These are phyloP conservation scores for Ogataea corticis DNA, from an alignment of 805 yeast genomes.

Conservation along the genomic window DNA sequence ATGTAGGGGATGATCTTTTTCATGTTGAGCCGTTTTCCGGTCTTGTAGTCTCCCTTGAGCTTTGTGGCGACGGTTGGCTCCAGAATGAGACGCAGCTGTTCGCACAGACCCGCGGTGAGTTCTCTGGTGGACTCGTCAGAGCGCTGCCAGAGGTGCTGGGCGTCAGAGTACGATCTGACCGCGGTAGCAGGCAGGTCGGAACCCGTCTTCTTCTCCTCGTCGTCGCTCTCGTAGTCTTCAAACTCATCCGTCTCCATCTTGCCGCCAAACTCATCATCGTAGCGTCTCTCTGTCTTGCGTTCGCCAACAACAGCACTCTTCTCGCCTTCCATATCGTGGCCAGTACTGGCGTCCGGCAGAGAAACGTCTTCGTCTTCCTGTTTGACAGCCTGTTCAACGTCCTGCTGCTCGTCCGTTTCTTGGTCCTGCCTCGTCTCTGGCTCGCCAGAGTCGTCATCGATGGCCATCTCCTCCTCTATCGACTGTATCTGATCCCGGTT, in stretches of 20 bases:
- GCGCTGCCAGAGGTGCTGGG: conserved; percentile 76
- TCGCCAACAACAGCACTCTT: conserved; percentile 25
- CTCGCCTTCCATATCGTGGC: conserved; percentile 20
- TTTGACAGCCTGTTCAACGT: conserved; percentile 27
- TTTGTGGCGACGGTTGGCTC: conserved; percentile 98
- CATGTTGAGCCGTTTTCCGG: conserved; percentile 97
- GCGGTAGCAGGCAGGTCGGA: too few relatives aligned
- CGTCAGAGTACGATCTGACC: too few relatives aligned
- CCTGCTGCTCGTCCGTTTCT: conserved; percentile 32
- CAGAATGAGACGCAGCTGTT: conserved; percentile 86
- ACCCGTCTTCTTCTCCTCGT: conserved; percentile 23
- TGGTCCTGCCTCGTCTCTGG: conserved; percentile 32
- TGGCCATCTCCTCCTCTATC: conserved; percentile 77
- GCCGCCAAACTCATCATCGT: conserved; percentile 48
- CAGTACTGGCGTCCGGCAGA: not conserved
- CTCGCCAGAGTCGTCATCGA: conserved; percentile 62
- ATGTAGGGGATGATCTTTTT: conserved; percentile 96
- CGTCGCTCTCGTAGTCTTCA: conserved; percentile 36
- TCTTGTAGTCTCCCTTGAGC: conserved; percentile 90
- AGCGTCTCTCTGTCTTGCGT: conserved; percentile 16
- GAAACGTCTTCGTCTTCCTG: conserved; percentile 7
- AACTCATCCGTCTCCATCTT: conserved; percentile 27
- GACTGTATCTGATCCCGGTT: conserved; percentile 74
- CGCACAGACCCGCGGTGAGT: conserved; percentile 82
- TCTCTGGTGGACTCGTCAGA: conserved; percentile 88